Evolutionary conservation across 129 eudicot genomes (phyloP), one percentile per base, ranked within the genome.

Genomic region (Flaveria linearis): DNA sequence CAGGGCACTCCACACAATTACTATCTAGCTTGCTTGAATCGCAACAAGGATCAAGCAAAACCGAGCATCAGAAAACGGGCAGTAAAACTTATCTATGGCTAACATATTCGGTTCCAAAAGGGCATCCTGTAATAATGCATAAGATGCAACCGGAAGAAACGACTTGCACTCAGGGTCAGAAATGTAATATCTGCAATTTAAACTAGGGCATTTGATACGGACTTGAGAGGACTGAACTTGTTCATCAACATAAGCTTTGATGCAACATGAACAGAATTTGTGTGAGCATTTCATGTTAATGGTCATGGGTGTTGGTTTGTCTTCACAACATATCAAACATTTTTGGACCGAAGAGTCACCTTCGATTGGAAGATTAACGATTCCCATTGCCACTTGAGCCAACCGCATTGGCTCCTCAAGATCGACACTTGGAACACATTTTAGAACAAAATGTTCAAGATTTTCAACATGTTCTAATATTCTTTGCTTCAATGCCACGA

Each of bases 341-440:
- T 41, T 82, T 55, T 86, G 85, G 9, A 78, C 78, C 11, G 77
- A 56, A 55, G 66, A 68, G 11, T 86, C 86, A 1, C 81, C 87
- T 43, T 86, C 51, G 5, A 63, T 57, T 53, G 85, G 88, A 74
- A 65, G 71, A 45, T 86, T 81, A 73, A 94, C 86, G 7, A 94
- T 75, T 45, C 98, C 97, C 16, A 86, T 82, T 9, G 97, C 98
- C 72, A 94, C 91, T 82, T 70, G 88, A 75, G 98, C 98, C 42
- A 91, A 84, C 17, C 47, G 78, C 46, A 83, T 70, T 28, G 97
- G 82, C 69, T 81, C 86, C 67, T 77, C 87, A 8, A 94, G 79
- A 22, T 88, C 87, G 52, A 17, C 17, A 51, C 15, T 33, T 11
- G 90, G 86, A 72, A 86, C 87, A 55, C 76, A 50, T 76, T 91